Conservation (phyloP, 495 filamentous ascomycete species). For the Aspergillus leporis region DNA sequence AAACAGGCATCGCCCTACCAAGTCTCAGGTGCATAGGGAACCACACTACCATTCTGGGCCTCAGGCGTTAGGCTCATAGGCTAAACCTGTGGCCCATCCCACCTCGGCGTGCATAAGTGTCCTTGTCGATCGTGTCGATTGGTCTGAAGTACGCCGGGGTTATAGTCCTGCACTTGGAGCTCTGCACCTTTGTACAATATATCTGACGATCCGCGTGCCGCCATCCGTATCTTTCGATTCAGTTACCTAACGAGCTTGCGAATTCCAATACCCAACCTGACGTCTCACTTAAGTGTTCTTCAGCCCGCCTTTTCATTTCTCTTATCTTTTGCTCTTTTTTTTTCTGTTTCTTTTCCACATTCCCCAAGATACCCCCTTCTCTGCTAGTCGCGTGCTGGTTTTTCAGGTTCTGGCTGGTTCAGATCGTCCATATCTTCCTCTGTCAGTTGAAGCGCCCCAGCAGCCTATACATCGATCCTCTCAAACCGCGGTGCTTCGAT, state of each 20-base stretch:
- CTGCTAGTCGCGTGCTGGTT: slow-evolving; percentile 19
- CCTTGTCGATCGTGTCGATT: slow-evolving; percentile 36
- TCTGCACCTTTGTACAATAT: slow-evolving; percentile 21
- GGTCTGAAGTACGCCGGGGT: slow-evolving; percentile 17
- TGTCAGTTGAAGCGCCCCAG: slow-evolving; percentile 6
- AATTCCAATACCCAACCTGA: slow-evolving; percentile 13
- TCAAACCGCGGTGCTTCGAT: slow-evolving; percentile 4
- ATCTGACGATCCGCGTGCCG: slow-evolving; percentile 18
- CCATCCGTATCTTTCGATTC: slow-evolving; percentile 9
- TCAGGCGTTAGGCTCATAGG: slow-evolving; percentile 34
- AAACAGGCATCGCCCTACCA: slow-evolving; percentile 7
- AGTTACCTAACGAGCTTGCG: slow-evolving; percentile 16
- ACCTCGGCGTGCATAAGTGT: slow-evolving; percentile 41
- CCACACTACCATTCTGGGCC: slow-evolving; percentile 26
- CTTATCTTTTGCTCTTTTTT: slow-evolving; percentile 15
- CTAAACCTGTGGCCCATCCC: slow-evolving; percentile 24
- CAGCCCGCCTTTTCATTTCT: slow-evolving; percentile 7
- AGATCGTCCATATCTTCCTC: slow-evolving; percentile 18
- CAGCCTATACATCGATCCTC: background rate
- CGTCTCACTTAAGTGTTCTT: slow-evolving; percentile 17
- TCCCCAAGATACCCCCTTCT: slow-evolving; percentile 21
- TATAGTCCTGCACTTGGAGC: slow-evolving; percentile 16
- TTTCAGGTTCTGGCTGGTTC: slow-evolving; percentile 27
- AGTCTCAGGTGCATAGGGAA: slow-evolving; percentile 13
- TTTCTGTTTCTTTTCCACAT: slow-evolving; percentile 10